Percentiles rank a stretch among this genome's conserved stretches.
Conservation (phyloP, 345 rosid species). For the Adansonia digitata region DNA sequence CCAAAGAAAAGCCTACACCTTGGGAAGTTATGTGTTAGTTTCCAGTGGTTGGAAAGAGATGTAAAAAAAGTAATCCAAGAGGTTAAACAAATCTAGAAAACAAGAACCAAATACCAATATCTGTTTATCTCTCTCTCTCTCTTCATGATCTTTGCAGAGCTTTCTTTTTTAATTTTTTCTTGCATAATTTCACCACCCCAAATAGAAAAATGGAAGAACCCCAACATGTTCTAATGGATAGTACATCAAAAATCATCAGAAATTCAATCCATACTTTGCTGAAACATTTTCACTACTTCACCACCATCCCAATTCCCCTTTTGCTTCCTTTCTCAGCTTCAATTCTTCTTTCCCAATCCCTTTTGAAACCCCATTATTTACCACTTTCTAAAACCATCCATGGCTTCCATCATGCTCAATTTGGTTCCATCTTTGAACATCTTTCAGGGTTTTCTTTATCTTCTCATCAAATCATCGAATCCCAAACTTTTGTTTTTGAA, state of each 20-base stretch:
- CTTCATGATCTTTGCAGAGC: neutral
- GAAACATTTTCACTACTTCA: constrained; percentile 25
- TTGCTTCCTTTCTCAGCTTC: too few species aligned
- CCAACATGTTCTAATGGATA: constrained; percentile 20
- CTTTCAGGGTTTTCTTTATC: neutral
- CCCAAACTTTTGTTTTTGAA: too few species aligned
- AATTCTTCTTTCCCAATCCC: neutral
- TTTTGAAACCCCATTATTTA: constrained; percentile 4
- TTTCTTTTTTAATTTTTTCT: neutral
- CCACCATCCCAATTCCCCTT: constrained; percentile 16
- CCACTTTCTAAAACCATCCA: neutral
- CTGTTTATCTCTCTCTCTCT: too few species aligned
- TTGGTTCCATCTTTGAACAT: neutral
- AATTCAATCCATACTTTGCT: constrained; percentile 39
- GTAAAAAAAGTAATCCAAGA: neutral
- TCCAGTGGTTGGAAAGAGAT: constrained; percentile 14
- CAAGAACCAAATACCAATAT: neutral
- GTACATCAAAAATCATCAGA: constrained; percentile 31
- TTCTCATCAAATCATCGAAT: neutral
- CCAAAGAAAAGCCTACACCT: neutral
- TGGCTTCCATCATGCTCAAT: neutral
- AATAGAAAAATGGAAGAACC: constrained; percentile 6
- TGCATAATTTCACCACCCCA: neutral
- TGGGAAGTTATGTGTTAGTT: constrained; percentile 24
- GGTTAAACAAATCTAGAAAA: neutral